phyloP scores from a whole-genome alignment of 441 rosid species.

The Iberis amara region DNA sequence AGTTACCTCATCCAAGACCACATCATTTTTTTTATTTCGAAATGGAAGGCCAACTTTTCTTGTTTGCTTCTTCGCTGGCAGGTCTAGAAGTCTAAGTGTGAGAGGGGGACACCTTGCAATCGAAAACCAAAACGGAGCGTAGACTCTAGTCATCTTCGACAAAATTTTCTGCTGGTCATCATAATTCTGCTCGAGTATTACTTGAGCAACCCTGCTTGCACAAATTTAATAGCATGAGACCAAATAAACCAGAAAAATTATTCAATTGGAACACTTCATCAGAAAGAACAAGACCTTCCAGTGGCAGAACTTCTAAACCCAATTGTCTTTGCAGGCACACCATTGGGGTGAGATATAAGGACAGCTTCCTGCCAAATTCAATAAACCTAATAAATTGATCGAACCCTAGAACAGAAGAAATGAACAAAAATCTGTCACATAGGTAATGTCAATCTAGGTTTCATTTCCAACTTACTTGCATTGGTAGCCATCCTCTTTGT shows the following conservation, averaged over 20 bases:
- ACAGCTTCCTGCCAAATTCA: slow-evolving; percentile 67
- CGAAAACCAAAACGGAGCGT: slow-evolving; percentile 92
- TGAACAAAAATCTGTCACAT: neutral
- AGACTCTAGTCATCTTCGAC: slow-evolving; percentile 68
- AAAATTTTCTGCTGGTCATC: slow-evolving; percentile 50
- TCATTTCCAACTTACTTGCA: slow-evolving; percentile 48
- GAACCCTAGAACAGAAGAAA: neutral
- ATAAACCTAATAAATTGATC: slow-evolving; percentile 14
- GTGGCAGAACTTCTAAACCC: slow-evolving; percentile 78
- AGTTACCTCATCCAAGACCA: slow-evolving; percentile 53
- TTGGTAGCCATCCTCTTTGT: slow-evolving; percentile 85
- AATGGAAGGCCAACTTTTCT: slow-evolving; percentile 52
- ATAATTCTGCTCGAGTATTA: slow-evolving; percentile 81
- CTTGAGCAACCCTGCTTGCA: slow-evolving; percentile 69
- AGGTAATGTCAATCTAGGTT: slow-evolving; percentile 21
- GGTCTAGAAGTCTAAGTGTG: slow-evolving; percentile 56
- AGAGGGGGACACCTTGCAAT: slow-evolving; percentile 86
- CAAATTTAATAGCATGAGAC: slow-evolving; percentile 29
- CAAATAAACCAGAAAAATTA: slow-evolving; percentile 11
- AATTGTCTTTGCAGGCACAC: slow-evolving; percentile 72
- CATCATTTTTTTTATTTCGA: slow-evolving; percentile 47
- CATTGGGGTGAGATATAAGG: slow-evolving; percentile 77
- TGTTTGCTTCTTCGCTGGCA: slow-evolving; percentile 47
- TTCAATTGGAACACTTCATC: slow-evolving; percentile 5
- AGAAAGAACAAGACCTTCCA: slow-evolving; percentile 63